Evolutionary conservation across 148 eudicot species (phyloP).

Genomic region (Chenopodium suecicum): DNA sequence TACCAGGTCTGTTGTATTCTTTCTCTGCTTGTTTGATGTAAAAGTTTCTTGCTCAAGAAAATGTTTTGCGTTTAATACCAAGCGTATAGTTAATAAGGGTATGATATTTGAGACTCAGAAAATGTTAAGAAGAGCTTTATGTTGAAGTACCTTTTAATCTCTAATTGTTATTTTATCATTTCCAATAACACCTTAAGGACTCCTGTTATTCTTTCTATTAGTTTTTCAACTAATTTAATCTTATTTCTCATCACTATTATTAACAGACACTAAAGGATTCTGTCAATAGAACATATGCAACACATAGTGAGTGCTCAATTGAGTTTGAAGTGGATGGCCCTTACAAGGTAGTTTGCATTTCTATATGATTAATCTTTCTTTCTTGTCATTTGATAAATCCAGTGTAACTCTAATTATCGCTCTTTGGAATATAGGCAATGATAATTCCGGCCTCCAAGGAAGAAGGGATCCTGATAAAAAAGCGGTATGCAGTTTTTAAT

Average conservation of each 20-base stretch:
- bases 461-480: conserved; percentile 96
- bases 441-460: conserved; percentile 97
- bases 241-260: conserved; percentile 16
- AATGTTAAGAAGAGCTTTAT: background rate
- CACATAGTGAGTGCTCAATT: conserved; percentile 96
- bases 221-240: conserved; percentile 7
- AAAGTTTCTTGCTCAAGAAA: background rate
- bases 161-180: background rate
- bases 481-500: conserved; percentile 98
- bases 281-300: conserved; percentile 67
- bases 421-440: conserved; percentile 69
- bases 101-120: background rate
- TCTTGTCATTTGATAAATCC: conserved; percentile 1
- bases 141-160: background rate
- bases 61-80: background rate
- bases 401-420: background rate
- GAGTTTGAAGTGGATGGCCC: conserved; percentile 99
- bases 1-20: conserved; percentile 66
- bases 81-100: background rate
- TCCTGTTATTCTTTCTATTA: background rate
- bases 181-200: background rate
- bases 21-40: background rate
- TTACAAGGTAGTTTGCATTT: conserved; percentile 64
- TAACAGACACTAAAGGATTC: conserved; percentile 87
- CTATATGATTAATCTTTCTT: conserved; percentile 10